Conservation (phyloP, 305 asterid genomes). For the Petunia hybrid region DNA sequence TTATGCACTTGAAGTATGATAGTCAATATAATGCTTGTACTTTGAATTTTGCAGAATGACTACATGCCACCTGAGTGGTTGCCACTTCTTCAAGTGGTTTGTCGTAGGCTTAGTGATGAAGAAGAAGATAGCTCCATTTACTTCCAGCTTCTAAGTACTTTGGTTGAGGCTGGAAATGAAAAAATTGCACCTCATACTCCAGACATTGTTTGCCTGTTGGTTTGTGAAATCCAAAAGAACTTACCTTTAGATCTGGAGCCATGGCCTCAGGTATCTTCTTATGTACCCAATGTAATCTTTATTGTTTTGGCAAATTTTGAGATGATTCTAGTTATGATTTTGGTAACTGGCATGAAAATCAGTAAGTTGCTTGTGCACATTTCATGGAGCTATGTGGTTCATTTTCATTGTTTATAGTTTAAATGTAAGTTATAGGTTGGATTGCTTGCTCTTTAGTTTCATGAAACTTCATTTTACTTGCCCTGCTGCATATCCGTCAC, state of each 20-base stretch:
- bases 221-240: constrained; percentile 40
- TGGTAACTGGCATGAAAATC: constrained; percentile 21
- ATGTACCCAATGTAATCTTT: constrained; percentile 5
- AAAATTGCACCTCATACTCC: constrained; percentile 50
- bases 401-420: constrained; percentile 2
- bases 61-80: constrained; percentile 57
- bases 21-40: neutral
- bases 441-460: neutral
- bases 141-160: constrained; percentile 51
- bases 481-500: constrained; percentile 17
- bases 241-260: constrained; percentile 46
- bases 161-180: constrained; percentile 50
- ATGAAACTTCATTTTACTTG: constrained; percentile 20
- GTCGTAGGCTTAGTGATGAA: constrained; percentile 42
- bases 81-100: constrained; percentile 50
- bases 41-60: constrained; percentile 49
- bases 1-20: constrained; percentile 11
- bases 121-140: constrained; percentile 47
- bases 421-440: constrained; percentile 27
- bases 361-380: constrained; percentile 21
- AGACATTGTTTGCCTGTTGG: constrained; percentile 48
- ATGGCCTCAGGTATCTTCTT: constrained; percentile 50
- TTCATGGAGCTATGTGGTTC: constrained; percentile 27
- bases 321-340: constrained; percentile 8
- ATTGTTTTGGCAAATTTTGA: neutral